Percentiles rank a stretch among this genome's conserved stretches.
phyloP scores from a whole-genome alignment of 1,284 basidiomycete species.

The Trichosporon sp. region DNA sequence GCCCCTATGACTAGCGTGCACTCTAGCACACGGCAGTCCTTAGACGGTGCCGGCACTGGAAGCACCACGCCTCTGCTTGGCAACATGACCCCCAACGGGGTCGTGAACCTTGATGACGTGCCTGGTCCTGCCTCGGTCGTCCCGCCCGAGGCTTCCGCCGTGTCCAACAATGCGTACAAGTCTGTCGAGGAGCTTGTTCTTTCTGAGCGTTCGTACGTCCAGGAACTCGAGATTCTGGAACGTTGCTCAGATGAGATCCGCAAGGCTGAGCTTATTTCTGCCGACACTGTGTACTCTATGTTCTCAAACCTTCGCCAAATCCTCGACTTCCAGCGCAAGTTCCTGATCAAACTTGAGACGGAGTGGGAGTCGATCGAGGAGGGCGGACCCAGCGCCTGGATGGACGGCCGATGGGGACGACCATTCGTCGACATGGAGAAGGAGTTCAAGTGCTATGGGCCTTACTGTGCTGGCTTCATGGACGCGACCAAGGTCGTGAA shows the following conservation, averaged over 20 bases:
- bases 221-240: conserved; percentile 96
- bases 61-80: conserved; percentile 15
- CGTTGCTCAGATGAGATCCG: conserved; percentile 77
- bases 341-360: conserved; percentile 90
- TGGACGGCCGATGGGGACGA: conserved; percentile 84
- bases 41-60: conserved; percentile 10
- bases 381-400: conserved; percentile 64
- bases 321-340: conserved; percentile 90
- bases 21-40: conserved; percentile 19
- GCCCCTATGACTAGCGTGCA: conserved; percentile 29
- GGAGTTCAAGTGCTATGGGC: conserved; percentile 91
- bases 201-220: conserved; percentile 90
- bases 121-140: conserved; percentile 21
- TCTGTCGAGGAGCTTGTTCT: conserved; percentile 54
- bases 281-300: conserved; percentile 91
- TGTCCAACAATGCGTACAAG: conserved; percentile 48
- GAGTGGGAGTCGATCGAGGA: conserved; percentile 67
- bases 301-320: conserved; percentile 96
- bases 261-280: conserved; percentile 79
- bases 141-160: conserved; percentile 21
- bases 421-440: conserved; percentile 77
- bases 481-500: conserved; percentile 83
- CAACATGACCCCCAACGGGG: conserved; percentile 15
- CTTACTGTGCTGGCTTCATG: conserved; percentile 96
- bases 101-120: conserved; percentile 19